Evolutionary conservation across 805 yeast genomes (phyloP), one percentile per base, ranked within the genome.

Genomic region (Hanseniaspora pseudoguilliermondii): DNA sequence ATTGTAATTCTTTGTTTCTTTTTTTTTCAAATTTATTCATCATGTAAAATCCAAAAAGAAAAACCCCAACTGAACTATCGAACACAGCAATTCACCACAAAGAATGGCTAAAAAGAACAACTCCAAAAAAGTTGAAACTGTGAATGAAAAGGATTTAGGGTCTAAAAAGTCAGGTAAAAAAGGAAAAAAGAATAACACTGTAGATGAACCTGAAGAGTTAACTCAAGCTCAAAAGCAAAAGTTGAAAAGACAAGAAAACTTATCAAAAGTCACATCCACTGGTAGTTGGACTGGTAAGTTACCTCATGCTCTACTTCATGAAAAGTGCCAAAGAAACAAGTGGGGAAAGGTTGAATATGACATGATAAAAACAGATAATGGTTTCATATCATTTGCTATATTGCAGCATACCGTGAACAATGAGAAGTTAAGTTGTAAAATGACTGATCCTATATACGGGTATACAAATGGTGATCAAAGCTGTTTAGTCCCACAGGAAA

Each of bases 281-380:
- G 71, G 82, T 47, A 87, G 91, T 32, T 89, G 96, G 96, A 89
- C 96, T 0, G 98, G 98, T 1, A 91, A 91, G 63, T 73, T 91
- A 16, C 97, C 98, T 0, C 88, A 86, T 2, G 82, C 93, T 0
- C 69, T 91, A 18, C 75, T 91, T 5, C 87, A 87, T 63, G 98
- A 91, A 64, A 83, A 82, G 60, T 85, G 93, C 59, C 96, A 87
- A 66, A 85, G 83, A 65, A 81, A 78, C 58, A 87, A 88, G 68
- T 91, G 98, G 98, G 84, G 82, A 57, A 83, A 83, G 60, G 95
- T 87, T 3, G 82, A 77, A 23, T 86, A 87, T 61, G 90, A 86
- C 49, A 82, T 84, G 85, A 75, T 64, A 52, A 73, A 71, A 59
- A 71, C 71, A 21, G 73, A 71, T 29, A 66, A 69, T 47, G 95